These are phyloP conservation scores for Phytomonas sp. DNA, from an alignment of 208 protist genomes.

Conservation along the genomic window DNA sequence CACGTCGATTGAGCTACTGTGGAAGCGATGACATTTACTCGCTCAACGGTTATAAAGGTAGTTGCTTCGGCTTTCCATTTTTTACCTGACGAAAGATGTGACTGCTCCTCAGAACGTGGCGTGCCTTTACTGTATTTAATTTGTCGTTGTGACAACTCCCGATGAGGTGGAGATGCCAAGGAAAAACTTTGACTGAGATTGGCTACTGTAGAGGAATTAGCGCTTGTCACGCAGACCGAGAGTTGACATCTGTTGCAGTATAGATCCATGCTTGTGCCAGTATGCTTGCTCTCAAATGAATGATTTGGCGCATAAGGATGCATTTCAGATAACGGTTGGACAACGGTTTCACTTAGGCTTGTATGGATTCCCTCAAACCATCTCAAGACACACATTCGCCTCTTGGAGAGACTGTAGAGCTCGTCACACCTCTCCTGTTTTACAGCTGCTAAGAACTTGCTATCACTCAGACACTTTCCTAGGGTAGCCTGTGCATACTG, in stretches of 20 bases:
- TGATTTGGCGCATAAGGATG: not conserved
- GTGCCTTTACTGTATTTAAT: not conserved
- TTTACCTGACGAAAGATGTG: not conserved
- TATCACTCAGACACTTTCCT: slow-evolving; percentile 19
- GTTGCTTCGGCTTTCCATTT: slow-evolving; percentile 1
- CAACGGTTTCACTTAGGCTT: not conserved
- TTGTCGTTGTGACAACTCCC: slow-evolving; percentile 1
- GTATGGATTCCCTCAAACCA: not conserved
- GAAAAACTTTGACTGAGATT: not conserved
- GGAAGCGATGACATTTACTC: not conserved
- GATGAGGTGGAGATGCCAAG: not conserved
- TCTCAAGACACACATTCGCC: not conserved
- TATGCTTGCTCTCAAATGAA: not conserved
- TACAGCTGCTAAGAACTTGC: not conserved
- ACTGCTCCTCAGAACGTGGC: not conserved
- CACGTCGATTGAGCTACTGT: not conserved
- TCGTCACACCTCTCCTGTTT: not conserved
- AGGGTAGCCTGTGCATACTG: slow-evolving; percentile 20
- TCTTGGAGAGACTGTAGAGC: not conserved
- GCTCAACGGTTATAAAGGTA: not conserved
- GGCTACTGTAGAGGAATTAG: not conserved
- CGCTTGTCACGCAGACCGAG: not conserved
- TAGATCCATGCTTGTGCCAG: not conserved
- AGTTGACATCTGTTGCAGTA: not conserved
- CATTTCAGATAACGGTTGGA: not conserved